Percentiles rank a stretch among this genome's conserved stretches.
Evolutionary conservation across 106 monocot species (phyloP).

Genomic region (Xerophyta viscosa): DNA sequence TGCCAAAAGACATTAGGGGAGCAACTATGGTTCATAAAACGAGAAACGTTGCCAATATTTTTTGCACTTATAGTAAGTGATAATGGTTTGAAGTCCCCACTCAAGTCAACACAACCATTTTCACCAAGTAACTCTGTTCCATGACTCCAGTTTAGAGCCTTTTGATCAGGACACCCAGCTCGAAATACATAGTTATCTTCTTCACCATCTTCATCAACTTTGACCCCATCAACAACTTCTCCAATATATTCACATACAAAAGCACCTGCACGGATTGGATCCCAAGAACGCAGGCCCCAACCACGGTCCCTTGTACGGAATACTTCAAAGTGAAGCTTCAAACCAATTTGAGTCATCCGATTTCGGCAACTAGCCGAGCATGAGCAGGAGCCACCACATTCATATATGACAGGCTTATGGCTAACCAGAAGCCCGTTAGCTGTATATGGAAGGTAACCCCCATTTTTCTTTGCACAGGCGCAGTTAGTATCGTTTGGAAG

Average conservation of each 20-base stretch:
- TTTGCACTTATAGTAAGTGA: conserved; percentile 51
- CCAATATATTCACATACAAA: conserved; percentile 75
- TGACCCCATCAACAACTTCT: conserved; percentile 36
- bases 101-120: conserved; percentile 21
- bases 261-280: conserved; percentile 58
- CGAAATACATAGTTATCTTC: conserved; percentile 60
- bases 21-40: conserved; percentile 91
- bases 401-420: conserved; percentile 53
- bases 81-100: conserved; percentile 23
- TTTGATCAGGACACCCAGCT: conserved; percentile 25
- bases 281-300: conserved; percentile 80
- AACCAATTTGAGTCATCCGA: conserved; percentile 46
- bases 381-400: conserved; percentile 44
- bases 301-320: conserved; percentile 58
- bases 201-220: conserved; percentile 30
- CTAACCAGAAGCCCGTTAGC: conserved; percentile 48
- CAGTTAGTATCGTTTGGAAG: conserved; percentile 49
- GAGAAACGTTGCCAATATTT: conserved; percentile 57
- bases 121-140: conserved; percentile 68
- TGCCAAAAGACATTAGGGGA: conserved; percentile 81
- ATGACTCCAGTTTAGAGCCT: conserved; percentile 61
- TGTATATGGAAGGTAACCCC: conserved; percentile 58
- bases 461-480: conserved; percentile 44
- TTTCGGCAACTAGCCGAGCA: conserved; percentile 55
- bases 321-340: conserved; percentile 65